A percentile compares a stretch with the other conserved stretches of the same genome.
phyloP scores from a whole-genome alignment of 2,329 filamentous ascomycete species.

The Claviceps pusilla region DNA sequence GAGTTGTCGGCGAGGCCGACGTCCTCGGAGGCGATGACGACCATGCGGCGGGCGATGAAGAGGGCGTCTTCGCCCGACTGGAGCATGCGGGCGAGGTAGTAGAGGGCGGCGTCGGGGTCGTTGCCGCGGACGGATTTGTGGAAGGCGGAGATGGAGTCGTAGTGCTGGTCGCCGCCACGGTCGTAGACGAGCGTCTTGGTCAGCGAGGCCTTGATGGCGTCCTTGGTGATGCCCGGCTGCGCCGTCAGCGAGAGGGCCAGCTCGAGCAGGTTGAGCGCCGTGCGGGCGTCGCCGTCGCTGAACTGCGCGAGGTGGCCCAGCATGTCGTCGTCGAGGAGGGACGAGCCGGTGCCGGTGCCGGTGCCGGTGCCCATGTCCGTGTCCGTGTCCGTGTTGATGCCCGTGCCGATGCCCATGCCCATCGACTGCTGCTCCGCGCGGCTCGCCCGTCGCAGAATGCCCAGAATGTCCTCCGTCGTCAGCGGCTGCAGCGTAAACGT shows the following conservation, averaged over 20 bases:
- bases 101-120: constrained; percentile 74
- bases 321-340: constrained; percentile 62
- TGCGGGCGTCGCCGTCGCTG: constrained; percentile 82
- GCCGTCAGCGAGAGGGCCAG: constrained; percentile 59
- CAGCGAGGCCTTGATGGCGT: constrained; percentile 63
- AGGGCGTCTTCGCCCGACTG: constrained; percentile 87
- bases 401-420: too few species aligned
- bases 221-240: constrained; percentile 50
- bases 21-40: constrained; percentile 90
- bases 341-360: constrained; percentile 18
- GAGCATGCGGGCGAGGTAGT: constrained; percentile 92
- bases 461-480: constrained; percentile 51
- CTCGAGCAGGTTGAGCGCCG: constrained; percentile 82
- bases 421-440: constrained; percentile 30
- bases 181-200: constrained; percentile 94
- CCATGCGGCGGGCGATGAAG: constrained; percentile 81
- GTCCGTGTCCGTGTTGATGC: too few species aligned
- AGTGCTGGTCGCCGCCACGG: constrained; percentile 87
- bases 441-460: constrained; percentile 65
- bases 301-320: constrained; percentile 72
- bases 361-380: not conserved
- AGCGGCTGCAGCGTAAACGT: constrained; percentile 78
- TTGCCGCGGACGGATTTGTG: constrained; percentile 89
- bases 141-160: constrained; percentile 92
- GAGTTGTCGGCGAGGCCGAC: constrained; percentile 78